Evolutionary conservation across 805 yeast genomes (phyloP), one percentile per base, ranked within the genome.

Genomic region (Ogataea zsoltii): DNA sequence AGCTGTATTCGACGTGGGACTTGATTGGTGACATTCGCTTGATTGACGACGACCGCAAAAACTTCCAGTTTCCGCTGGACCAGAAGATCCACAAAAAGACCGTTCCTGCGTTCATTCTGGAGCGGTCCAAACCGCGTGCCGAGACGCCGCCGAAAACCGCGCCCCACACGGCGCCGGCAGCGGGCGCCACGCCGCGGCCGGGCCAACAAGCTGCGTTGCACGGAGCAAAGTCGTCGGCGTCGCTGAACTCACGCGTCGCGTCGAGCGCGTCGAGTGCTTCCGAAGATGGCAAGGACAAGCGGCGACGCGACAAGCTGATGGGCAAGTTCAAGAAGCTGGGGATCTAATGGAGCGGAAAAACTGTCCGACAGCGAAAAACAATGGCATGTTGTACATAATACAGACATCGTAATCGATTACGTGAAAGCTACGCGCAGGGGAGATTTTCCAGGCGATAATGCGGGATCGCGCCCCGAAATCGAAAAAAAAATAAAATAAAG

Each of bases 1-100:
- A 84, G 42, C 65, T 88, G 2, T 67, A 88, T 49, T 79, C 80
- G 9, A 55, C 66, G 0, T 55, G 63, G 56, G 69, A 65, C 42
- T 53, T 65, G 39, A 53, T 65, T 13, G 68, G 68, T 7, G 69
- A 65, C 42, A 51, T 64, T 6, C 49, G 60, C 12, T 42, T 61
- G 29, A 62, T 64, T 29, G 54, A 63, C 37, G 64, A 62, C 35
- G 55, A 51, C 6, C 44, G 60, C 26, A 33, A 33, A 12, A 53
- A 54, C 14, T 53, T 61, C 38, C 49, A 54, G 11, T 62, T 64
- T 35, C 62, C 61, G 7, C 36, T 60, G 36, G 60, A 56, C 39
- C 33, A 48, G 21, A 60, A 60, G 23, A 34, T 40, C 13, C 38
- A 38, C 5, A 38, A 37, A 28, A 48, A 52, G 19, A 13, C 36